Conservation (phyloP, 2,329 filamentous ascomycete species). For the Tricladium varicosporioides region DNA sequence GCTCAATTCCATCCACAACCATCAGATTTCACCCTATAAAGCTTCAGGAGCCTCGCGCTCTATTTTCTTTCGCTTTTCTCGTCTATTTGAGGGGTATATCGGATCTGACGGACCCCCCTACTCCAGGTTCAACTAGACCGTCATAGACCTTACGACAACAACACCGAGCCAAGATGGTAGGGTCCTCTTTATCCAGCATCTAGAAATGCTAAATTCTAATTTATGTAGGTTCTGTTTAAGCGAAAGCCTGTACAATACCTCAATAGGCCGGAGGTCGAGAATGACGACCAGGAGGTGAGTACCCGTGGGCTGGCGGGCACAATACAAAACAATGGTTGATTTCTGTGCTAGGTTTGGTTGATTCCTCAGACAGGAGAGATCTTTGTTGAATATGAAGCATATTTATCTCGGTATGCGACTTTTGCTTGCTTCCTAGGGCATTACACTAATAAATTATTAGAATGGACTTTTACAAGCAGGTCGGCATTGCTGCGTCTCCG, state of each 20-base stretch:
- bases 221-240: slow-evolving; percentile 82
- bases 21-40: background rate
- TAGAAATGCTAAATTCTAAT: slow-evolving; percentile 4
- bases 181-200: background rate
- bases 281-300: slow-evolving; percentile 80
- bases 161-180: slow-evolving; percentile 29
- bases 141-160: slow-evolving; percentile 14
- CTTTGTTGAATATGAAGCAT: slow-evolving; percentile 85
- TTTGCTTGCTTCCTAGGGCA: slow-evolving; percentile 13
- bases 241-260: slow-evolving; percentile 89
- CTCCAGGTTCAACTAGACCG: slow-evolving; percentile 21
- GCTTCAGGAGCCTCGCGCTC: background rate
- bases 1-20: slow-evolving; percentile 13
- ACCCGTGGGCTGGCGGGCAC: slow-evolving; percentile 21
- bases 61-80: background rate
- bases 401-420: slow-evolving; percentile 69
- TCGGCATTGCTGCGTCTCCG: slow-evolving; percentile 39
- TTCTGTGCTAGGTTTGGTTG: slow-evolving; percentile 73
- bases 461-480: slow-evolving; percentile 92
- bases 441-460: slow-evolving; percentile 46
- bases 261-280: slow-evolving; percentile 66
- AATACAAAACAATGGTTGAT: slow-evolving; percentile 20
- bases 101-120: slow-evolving; percentile 23
- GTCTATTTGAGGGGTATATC: slow-evolving; percentile 16
- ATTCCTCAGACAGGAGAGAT: slow-evolving; percentile 89